phyloP scores from a whole-genome alignment of 73 alveolate species.

The Paramecium caudatum region DNA sequence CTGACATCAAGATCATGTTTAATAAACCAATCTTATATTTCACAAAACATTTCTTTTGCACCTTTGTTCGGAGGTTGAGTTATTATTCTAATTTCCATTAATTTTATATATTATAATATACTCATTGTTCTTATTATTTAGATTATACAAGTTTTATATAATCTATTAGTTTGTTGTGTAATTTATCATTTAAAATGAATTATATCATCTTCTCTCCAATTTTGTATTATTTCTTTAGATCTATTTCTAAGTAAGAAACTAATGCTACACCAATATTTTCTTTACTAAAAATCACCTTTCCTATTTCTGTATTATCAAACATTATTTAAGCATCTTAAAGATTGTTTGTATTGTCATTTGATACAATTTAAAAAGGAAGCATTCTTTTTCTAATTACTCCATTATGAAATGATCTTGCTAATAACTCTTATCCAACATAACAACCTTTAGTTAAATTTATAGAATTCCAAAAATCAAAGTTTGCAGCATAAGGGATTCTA shows the following conservation, averaged over 20 bases:
- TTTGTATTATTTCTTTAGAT: not conserved
- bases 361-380: conserved; percentile 30
- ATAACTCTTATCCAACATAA: conserved; percentile 87
- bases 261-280: conserved; percentile 42
- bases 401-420: conserved; percentile 84
- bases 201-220: not conserved
- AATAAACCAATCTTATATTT: not conserved
- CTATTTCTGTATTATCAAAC: not conserved
- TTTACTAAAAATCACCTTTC: not conserved
- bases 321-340: not conserved
- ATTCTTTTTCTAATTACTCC: conserved; percentile 82
- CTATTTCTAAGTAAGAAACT: not conserved
- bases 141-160: not conserved
- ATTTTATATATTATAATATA: too few species aligned
- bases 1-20: not conserved
- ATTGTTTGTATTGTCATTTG: not conserved
- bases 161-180: not conserved
- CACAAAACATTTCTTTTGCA: not conserved
- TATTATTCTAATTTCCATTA: not conserved
- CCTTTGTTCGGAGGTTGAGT: not conserved
- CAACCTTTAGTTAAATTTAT: conserved; percentile 84
- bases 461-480: conserved; percentile 80
- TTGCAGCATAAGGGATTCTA: too few species aligned
- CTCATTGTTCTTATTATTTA: too few species aligned
- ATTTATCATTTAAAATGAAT: conserved; percentile 3